Evolutionary conservation across 225 moss, liverwort and hornwort species (phyloP), one percentile per base, ranked within the genome.

Genomic region (Straminergon stramineum): DNA sequence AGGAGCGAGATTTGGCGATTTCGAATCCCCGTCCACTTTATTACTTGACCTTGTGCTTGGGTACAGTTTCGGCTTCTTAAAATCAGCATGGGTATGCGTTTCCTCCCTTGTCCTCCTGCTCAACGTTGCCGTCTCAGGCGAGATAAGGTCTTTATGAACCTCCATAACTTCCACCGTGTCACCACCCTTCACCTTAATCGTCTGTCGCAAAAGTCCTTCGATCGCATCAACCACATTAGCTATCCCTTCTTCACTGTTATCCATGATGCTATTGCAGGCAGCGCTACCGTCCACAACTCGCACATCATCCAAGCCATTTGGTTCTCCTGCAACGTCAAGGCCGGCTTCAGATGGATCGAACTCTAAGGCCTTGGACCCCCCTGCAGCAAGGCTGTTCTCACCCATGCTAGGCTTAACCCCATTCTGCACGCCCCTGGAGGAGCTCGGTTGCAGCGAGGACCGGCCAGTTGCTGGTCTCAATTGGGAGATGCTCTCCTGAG

Each of bases 121-220:
- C 90, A 96, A 92, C 51, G 92, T 92, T 62, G 92, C 75, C 37
- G 94, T 60, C 69, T 94, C 95, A 71, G 95, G 92, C 17, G 96
- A 93, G 78, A 93, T 93, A 43, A 95, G 90, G 76, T 93, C 94
- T 89, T 93, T 93, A 79, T 87, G 92, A 52, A 91, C 91, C 79
- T 92, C 92, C 92, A 87, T 83, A 55, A 88, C 89, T 84, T 92
- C 95, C 86, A 89, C 82, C 78, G 84, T 87, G 66, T 86, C 89
- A 84, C 84, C 93, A 78, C 93, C 90, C 82, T 90, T 93, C 62
- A 93, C 98, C 94, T 95, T 96, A 88, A 93, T 96, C 83, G 98
- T 96, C 89, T 98, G 98, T 55, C 97, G 95, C 91, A 98, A 91
- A 69, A 98, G 96, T 78, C 96, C 98, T 93, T 98, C 98, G 63